Conservation (phyloP, 176 grass and related monocot species). For the Zizania latifolia region DNA sequence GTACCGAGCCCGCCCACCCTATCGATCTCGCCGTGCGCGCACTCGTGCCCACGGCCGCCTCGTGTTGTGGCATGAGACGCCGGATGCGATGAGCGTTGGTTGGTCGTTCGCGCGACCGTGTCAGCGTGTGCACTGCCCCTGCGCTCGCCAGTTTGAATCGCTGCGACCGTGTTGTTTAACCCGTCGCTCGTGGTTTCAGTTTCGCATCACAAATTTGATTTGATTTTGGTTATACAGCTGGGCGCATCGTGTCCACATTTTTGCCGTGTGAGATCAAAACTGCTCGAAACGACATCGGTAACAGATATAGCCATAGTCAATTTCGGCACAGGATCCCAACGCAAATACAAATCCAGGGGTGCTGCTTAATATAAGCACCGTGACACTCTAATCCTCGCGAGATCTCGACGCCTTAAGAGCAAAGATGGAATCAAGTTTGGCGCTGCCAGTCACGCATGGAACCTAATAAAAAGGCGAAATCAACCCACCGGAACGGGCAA, state of each 20-base stretch:
- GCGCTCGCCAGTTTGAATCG: too few species aligned
- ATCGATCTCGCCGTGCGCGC: not conserved
- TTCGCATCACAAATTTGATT: not conserved
- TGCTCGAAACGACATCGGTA: not conserved
- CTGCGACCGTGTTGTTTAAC: not conserved
- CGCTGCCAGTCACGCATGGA: slow-evolving; percentile 13
- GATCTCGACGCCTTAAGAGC: not conserved
- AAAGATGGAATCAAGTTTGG: not conserved
- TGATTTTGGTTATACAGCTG: not conserved
- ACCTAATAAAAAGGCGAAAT: not conserved
- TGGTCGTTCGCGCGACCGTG: too few species aligned
- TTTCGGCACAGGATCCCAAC: not conserved
- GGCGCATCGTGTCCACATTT: not conserved
- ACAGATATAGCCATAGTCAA: not conserved
- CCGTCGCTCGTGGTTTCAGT: not conserved
- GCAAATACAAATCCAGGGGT: not conserved
- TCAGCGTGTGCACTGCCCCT: not conserved
- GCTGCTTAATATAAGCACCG: not conserved
- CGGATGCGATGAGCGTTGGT: not conserved
- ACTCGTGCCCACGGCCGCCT: not conserved
- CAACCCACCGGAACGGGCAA: not conserved
- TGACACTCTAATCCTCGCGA: not conserved
- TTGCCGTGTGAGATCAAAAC: not conserved
- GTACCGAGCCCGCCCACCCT: not conserved
- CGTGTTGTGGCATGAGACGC: not conserved